phyloP scores from a whole-genome alignment of 257 asterid genomes.

The Echium plantagineum region DNA sequence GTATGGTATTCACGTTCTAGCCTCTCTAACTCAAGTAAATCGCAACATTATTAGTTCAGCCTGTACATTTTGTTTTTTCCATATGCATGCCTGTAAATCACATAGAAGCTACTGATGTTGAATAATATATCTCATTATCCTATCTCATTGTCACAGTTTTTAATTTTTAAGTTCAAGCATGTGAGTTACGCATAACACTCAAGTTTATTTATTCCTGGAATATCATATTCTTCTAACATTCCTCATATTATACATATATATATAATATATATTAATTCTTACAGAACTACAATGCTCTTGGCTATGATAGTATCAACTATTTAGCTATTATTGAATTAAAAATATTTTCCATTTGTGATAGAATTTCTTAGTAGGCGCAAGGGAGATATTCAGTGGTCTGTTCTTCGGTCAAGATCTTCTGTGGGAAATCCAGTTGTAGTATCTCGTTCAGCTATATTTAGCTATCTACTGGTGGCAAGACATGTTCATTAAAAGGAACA shows the following conservation, averaged over 20 bases:
- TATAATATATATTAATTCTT: too few relatives aligned
- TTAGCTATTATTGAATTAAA: not conserved
- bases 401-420: not conserved
- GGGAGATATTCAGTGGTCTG: not conserved
- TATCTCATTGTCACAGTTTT: too few relatives aligned
- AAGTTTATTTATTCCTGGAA: too few relatives aligned
- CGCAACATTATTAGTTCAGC: not conserved
- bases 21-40: not conserved
- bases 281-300: too few relatives aligned
- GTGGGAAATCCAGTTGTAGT: not conserved
- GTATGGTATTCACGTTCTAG: conserved; percentile 16
- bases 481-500: not conserved
- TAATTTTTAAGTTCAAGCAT: too few relatives aligned
- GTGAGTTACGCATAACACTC: too few relatives aligned
- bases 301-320: not conserved
- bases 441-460: not conserved
- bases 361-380: not conserved
- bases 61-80: not conserved
- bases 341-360: not conserved
- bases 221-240: too few relatives aligned
- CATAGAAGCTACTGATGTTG: too few relatives aligned
- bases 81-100: not conserved
- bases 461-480: not conserved
- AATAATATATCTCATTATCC: too few relatives aligned
- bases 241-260: too few relatives aligned